Conservation (phyloP, 768 basidiomycete species). For the Leccinum subtestaceum region DNA sequence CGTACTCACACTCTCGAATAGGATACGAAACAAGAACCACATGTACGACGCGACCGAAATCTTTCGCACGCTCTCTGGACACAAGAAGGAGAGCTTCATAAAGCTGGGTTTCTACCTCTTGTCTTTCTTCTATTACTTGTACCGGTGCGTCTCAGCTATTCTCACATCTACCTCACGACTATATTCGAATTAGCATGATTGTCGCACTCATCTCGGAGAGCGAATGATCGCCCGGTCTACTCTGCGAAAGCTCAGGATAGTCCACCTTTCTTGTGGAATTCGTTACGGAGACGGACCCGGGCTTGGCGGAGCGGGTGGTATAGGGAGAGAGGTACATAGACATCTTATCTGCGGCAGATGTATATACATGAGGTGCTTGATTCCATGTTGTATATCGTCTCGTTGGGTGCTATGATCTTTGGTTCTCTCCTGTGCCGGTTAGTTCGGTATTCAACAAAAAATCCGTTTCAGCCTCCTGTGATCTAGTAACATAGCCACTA, state of each 20-base stretch:
- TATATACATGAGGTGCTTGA: constrained; percentile 14
- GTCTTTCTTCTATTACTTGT: constrained; percentile 91
- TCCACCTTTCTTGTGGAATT: background rate
- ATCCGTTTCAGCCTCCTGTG: too few species aligned
- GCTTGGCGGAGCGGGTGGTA: constrained; percentile 9
- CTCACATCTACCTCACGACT: background rate
- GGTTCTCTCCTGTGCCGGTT: background rate
- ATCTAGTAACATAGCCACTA: too few species aligned
- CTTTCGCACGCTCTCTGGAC: constrained; percentile 87
- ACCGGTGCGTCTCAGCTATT: constrained; percentile 54
- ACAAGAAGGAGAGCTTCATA: constrained; percentile 96
- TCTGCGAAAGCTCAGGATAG: background rate
- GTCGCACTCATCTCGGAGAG: constrained; percentile 81
- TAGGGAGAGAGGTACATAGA: constrained; percentile 14
- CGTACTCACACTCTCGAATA: constrained; percentile 29
- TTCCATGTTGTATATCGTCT: constrained; percentile 20
- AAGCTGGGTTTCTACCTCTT: constrained; percentile 93
- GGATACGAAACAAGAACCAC: constrained; percentile 89
- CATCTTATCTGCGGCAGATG: constrained; percentile 16
- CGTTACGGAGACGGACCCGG: constrained; percentile 1
- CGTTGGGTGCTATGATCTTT: constrained; percentile 22
- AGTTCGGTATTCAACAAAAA: background rate
- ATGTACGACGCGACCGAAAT: constrained; percentile 99
- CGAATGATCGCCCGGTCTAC: constrained; percentile 38
- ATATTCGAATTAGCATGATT: constrained; percentile 64